Conservation (phyloP, 305 asterid species). For the Ajuga reptans region DNA sequence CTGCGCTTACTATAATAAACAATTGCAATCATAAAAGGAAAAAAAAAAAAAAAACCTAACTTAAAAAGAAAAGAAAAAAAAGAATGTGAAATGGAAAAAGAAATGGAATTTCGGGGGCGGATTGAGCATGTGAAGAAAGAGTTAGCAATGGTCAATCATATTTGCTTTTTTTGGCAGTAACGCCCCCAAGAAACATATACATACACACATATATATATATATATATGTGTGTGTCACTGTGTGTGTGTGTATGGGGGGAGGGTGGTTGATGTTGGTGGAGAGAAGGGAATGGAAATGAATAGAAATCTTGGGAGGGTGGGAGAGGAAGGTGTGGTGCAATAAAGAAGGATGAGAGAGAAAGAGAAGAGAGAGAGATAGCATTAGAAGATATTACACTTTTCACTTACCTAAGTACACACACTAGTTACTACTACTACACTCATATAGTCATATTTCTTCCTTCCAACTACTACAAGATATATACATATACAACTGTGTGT, state of each 20-base stretch:
- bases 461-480: conserved; percentile 15
- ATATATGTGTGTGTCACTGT: background rate
- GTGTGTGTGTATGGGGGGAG: background rate
- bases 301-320: conserved; percentile 37
- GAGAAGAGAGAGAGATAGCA: conserved; percentile 7
- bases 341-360: conserved; percentile 16
- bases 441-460: conserved; percentile 11
- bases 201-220: background rate
- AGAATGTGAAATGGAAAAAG: conserved; percentile 22
- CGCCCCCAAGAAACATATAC: conserved; percentile 14
- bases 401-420: conserved; percentile 25
- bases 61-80: background rate
- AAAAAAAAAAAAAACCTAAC: background rate
- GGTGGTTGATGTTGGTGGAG: conserved; percentile 22
- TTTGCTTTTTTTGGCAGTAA: conserved; percentile 25
- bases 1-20: conserved; percentile 20
- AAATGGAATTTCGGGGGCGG: conserved; percentile 18
- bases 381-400: background rate
- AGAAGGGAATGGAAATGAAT: conserved; percentile 32
- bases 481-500: background rate
- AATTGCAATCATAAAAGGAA: background rate
- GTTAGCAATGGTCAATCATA: conserved; percentile 36
- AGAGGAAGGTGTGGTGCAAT: conserved; percentile 44
- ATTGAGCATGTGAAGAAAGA: conserved; percentile 24
- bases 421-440: conserved; percentile 18